Base-by-base conservation (phyloP, 345 rosid species). In the Noccaea bulbosa region DNA sequence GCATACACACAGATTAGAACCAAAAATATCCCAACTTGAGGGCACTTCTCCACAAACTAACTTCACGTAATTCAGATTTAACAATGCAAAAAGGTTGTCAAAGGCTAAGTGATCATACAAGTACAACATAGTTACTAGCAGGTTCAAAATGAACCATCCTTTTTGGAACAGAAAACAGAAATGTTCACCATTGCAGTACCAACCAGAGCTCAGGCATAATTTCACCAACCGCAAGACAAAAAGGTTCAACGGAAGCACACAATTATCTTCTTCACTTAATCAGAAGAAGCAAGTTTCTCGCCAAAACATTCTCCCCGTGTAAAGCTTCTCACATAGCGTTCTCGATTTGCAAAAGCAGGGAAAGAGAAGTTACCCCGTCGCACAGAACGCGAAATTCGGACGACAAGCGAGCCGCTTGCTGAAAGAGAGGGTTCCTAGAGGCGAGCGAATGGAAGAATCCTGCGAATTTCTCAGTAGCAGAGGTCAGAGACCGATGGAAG, bases 391-490 rank as follows among this genome's bases (percentile, higher is more conserved):
- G 77, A 66, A 84, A 81, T 49, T 81, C 81, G 12, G 85, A 73
- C 34, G 86, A 81, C 32, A 86, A 61, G 33, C 81, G 80, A 53
- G 78, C 51, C 10, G 84, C 44, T 48, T 78, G 84, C 52, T 78
- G 78, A 61, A 83, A 51, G 8, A 87, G 6, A 2, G 92, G 89
- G 69, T 81, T 88, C 60, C 48, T 77, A 41, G 83, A 81, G n/a
- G 82, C 86, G 5, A 91, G 38, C 0, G 70, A 64, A 45, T 79
- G 78, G 22, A 87, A 44, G 52, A 79, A 71, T 3, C 74, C 77
- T 44, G 78, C 11, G 48, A 78, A 77, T 40, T 80, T 73, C 35
- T 82, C 81, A 45, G 86, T 77, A 1, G 81, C 55, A 11, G 90
- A 84, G 46, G 67, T 39, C 48, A 88, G 2, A n/a, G 88, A 83